phyloP scores from a whole-genome alignment of 257 asterid species.

The Lantana camara region DNA sequence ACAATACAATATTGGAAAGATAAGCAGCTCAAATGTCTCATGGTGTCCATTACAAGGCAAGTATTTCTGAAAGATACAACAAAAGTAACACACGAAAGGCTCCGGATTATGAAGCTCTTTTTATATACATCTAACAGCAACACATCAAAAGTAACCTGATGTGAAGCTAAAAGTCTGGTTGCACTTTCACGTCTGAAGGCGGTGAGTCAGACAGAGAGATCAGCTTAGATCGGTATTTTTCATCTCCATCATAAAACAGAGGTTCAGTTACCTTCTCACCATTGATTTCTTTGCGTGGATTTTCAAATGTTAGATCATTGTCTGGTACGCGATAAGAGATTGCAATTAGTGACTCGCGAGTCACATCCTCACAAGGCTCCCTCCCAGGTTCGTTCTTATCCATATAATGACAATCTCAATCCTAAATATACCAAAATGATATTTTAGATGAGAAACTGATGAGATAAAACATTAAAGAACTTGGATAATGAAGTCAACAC shows the following conservation, averaged over 20 bases:
- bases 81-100: too few species aligned
- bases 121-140: too few species aligned
- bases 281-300: constrained; percentile 24
- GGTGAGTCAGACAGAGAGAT: constrained; percentile 39
- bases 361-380: constrained; percentile 43
- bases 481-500: neutral
- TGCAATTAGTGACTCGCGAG: constrained; percentile 66
- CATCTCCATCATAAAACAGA: constrained; percentile 33
- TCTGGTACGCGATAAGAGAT: constrained; percentile 47
- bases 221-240: constrained; percentile 46
- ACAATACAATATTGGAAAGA: too few species aligned
- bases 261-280: constrained; percentile 34
- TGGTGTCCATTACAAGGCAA: too few species aligned
- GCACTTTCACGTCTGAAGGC: constrained; percentile 18
- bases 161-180: constrained; percentile 23
- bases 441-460: neutral
- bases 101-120: too few species aligned
- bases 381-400: constrained; percentile 36
- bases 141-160: neutral
- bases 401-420: constrained; percentile 38
- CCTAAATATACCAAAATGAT: constrained; percentile 35
- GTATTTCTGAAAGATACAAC: too few species aligned
- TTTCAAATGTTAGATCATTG: constrained; percentile 28
- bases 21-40: too few species aligned
- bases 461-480: constrained; percentile 3